phyloP scores from a whole-genome alignment of 2,329 filamentous ascomycete genomes.

The Colletotrichum sp. region DNA sequence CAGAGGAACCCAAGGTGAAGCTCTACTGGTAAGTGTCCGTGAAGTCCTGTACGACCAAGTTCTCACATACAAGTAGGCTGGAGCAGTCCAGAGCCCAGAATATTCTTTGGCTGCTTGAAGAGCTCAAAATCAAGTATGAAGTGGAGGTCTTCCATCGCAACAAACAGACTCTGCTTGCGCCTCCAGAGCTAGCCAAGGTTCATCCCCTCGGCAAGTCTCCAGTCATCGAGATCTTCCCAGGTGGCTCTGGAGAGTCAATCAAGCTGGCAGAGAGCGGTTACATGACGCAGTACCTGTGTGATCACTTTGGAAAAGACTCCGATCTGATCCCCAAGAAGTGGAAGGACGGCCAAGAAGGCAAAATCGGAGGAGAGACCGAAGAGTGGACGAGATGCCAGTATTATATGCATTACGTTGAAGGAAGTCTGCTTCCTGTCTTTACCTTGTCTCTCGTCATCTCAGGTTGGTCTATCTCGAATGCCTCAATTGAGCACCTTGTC shows the following conservation, averaged over 20 bases:
- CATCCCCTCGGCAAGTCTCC: constrained; percentile 91
- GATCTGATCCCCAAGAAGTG: constrained; percentile 58
- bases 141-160: constrained; percentile 79
- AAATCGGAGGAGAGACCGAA: constrained; percentile 65
- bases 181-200: constrained; percentile 75
- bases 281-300: constrained; percentile 82
- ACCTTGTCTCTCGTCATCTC: constrained; percentile 67
- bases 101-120: constrained; percentile 85
- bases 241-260: constrained; percentile 46
- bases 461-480: constrained; percentile 37
- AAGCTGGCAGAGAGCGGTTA: constrained; percentile 83
- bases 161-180: constrained; percentile 68
- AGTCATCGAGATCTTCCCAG: constrained; percentile 67
- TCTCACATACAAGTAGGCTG: constrained; percentile 63
- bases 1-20: constrained; percentile 56
- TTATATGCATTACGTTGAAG: constrained; percentile 85
- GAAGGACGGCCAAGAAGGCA: constrained; percentile 62
- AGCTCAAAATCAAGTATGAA: constrained; percentile 80
- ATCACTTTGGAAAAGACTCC: constrained; percentile 57
- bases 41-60: no score
- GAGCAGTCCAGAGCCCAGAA: constrained; percentile 83
- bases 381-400: constrained; percentile 67
- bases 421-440: constrained; percentile 77
- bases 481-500: neutral
- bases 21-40: constrained; percentile 63